These are phyloP conservation scores for Mortierella sp. DNA, from an alignment of 371 early-diverging fungal species.

Conservation along the genomic window DNA sequence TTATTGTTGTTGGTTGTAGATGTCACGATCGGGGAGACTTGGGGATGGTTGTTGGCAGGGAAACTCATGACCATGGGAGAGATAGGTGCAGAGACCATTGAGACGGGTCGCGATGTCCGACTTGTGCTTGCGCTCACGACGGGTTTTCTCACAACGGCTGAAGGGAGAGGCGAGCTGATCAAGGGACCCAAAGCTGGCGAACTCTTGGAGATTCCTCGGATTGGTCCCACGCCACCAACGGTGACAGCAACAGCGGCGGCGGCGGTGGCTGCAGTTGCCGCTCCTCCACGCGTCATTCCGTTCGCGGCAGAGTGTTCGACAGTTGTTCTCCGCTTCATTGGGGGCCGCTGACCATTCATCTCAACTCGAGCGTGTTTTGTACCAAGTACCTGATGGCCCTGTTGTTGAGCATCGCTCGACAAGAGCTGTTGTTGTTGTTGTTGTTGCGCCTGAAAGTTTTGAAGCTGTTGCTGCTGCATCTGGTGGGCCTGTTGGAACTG, in stretches of 20 bases:
- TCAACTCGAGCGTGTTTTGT: slow-evolving; percentile 33
- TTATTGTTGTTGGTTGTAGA: slow-evolving; percentile 21
- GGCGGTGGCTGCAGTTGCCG: background rate
- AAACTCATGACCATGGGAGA: slow-evolving; percentile 35
- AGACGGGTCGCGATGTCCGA: background rate
- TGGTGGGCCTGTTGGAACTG: slow-evolving; percentile 49
- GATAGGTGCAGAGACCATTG: slow-evolving; percentile 11
- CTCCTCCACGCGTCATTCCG: background rate
- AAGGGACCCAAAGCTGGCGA: slow-evolving; percentile 37
- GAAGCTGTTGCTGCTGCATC: slow-evolving; percentile 62
- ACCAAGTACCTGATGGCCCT: slow-evolving; percentile 28
- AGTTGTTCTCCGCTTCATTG: slow-evolving; percentile 42
- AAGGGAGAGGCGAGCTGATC: slow-evolving; percentile 9
- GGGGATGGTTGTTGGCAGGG: slow-evolving; percentile 14
- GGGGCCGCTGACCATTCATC: slow-evolving; percentile 34
- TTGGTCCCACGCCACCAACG: slow-evolving; percentile 20
- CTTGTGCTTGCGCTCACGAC: background rate
- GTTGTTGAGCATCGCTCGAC: slow-evolving; percentile 24
- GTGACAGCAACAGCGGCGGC: background rate
- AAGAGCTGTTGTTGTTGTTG: slow-evolving; percentile 40
- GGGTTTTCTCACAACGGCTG: slow-evolving; percentile 9
- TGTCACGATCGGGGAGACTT: slow-evolving; percentile 37
- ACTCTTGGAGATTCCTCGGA: slow-evolving; percentile 28
- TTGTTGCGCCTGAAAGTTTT: slow-evolving; percentile 23
- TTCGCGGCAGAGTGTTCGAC: slow-evolving; percentile 24